Base-by-base conservation (phyloP, 1,284 basidiomycete genomes). In the Malassezia cuniculi region DNA sequence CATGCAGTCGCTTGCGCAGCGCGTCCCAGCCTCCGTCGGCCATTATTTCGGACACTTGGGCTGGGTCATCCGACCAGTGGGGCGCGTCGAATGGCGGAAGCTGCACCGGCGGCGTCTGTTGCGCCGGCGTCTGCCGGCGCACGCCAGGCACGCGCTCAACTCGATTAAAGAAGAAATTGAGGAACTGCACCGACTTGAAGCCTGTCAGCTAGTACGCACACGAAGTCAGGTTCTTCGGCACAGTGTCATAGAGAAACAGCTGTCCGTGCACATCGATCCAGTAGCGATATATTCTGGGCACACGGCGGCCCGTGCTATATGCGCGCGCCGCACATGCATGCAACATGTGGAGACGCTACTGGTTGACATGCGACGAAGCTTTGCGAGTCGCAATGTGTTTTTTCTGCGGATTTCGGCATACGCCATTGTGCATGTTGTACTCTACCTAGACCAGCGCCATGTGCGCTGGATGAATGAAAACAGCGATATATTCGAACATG, bases 361-460 rank as follows among this genome's bases (percentile, higher is more conserved):
- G n/a, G n/a, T n/a, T n/a, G n/a, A n/a, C n/a, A n/a, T n/a, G n/a
- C n/a, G n/a, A n/a, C n/a, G n/a, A n/a, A n/a, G n/a, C 29, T 68
- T 60, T 46, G 41, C 55, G 5, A 55, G 58, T 14, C 60, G 64
- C n/a, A 61, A 68, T 35, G 48, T 62, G 19, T 63, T 52, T 34
- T 71, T 69, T 53, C 55, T 71, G 6, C 68, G 69, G 18, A 60
- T 68, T 20, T 65, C 60, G 2, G 56, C 66, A 4, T 52, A 54
- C 16, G 48, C 60, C 6, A 68, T 70, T 7, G 49, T 71, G 0
- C 66, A 64, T 29, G 58, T 64, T 45, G 52, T 68, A 40, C 51
- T 71, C 27, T 69, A 69, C 47, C 52, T 71, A 28, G 69, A 71
- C 43, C 52, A 63, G 7, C 51, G 61, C 12, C 66, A 70, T 34